Evolutionary conservation across 1,284 basidiomycete species (phyloP).

Genomic region (Moesziomyces parantarcticus): DNA sequence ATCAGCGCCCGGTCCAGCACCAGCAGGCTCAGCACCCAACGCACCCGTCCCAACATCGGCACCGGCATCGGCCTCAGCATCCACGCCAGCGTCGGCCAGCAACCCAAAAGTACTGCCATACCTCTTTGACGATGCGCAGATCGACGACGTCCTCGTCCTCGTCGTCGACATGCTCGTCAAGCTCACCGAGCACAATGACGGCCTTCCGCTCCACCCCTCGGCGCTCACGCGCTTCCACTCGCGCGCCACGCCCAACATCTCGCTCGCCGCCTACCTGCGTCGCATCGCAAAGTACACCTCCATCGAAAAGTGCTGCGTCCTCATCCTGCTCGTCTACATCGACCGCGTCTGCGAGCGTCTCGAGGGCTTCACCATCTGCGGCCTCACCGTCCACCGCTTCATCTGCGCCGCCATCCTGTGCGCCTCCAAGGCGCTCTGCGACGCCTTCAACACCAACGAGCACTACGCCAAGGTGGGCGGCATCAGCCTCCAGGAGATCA

Average conservation of each 20-base stretch:
- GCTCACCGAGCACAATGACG: slow-evolving; percentile 65
- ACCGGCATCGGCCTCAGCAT: background rate
- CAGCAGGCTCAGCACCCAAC: slow-evolving; percentile 1
- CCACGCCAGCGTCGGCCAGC: background rate
- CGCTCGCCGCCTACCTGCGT: slow-evolving; percentile 60
- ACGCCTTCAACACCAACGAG: slow-evolving; percentile 66
- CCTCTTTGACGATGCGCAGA: slow-evolving; percentile 62
- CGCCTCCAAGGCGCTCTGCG: slow-evolving; percentile 65
- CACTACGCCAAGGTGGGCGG: slow-evolving; percentile 67
- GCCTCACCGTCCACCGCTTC: slow-evolving; percentile 66
- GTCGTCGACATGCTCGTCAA: slow-evolving; percentile 65
- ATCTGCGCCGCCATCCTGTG: slow-evolving; percentile 65
- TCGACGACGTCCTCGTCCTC: slow-evolving; percentile 62
- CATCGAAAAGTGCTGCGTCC: slow-evolving; percentile 64
- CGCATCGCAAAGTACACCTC: slow-evolving; percentile 67
- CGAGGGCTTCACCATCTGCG: slow-evolving; percentile 65
- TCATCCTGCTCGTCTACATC: slow-evolving; percentile 67
- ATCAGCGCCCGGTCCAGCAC: background rate
- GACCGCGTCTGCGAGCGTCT: slow-evolving; percentile 65
- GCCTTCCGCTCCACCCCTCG: slow-evolving; percentile 64
- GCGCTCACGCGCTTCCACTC: slow-evolving; percentile 66
- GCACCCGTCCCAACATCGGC: slow-evolving; percentile 1
- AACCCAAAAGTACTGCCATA: slow-evolving; percentile 48
- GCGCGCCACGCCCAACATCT: slow-evolving; percentile 63
- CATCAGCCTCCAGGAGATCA: slow-evolving; percentile 65